Percentiles rank a stretch among this genome's conserved stretches.
Conservation (phyloP, 2,329 filamentous ascomycete genomes). For the Keithomyces neogunnii region DNA sequence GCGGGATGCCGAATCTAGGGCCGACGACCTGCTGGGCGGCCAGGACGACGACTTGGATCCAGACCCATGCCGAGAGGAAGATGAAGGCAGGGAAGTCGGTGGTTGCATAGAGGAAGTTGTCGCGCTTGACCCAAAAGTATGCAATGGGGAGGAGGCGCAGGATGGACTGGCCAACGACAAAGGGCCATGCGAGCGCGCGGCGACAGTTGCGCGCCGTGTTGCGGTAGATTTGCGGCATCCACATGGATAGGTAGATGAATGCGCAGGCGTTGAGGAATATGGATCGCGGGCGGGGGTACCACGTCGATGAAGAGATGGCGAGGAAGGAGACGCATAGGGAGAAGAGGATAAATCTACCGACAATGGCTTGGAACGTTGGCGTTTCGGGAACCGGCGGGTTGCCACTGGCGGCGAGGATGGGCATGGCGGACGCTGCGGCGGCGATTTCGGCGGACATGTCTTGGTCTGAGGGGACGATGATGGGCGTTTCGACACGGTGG, state of each 20-base stretch:
- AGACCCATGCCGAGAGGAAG: constrained; percentile 63
- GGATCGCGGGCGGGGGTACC: constrained; percentile 47
- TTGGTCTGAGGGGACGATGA: constrained; percentile 57
- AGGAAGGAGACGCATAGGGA: constrained; percentile 49
- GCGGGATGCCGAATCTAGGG: constrained; percentile 75
- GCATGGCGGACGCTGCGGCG: constrained; percentile 29
- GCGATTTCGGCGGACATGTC: constrained; percentile 54
- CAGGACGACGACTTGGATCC: constrained; percentile 76
- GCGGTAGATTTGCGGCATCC: constrained; percentile 84
- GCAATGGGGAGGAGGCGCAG: constrained; percentile 71
- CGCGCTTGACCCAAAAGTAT: constrained; percentile 72
- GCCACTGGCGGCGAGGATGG: constrained; percentile 16
- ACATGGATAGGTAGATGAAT: constrained; percentile 78
- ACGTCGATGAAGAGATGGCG: constrained; percentile 50
- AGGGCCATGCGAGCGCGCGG: constrained; percentile 84
- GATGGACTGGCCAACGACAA: constrained; percentile 74
- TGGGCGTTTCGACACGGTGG: constrained; percentile 26
- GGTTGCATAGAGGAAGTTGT: constrained; percentile 74
- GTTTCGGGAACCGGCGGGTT: constrained; percentile 15
- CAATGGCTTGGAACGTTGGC: constrained; percentile 44
- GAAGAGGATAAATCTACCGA: constrained; percentile 48
- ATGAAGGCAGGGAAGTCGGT: constrained; percentile 58
- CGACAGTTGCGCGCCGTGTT: constrained; percentile 89
- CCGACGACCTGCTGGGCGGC: constrained; percentile 77
- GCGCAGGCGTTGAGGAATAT: constrained; percentile 55